Conservation (phyloP, 768 basidiomycete genomes). For the Phylloporus sp. region DNA sequence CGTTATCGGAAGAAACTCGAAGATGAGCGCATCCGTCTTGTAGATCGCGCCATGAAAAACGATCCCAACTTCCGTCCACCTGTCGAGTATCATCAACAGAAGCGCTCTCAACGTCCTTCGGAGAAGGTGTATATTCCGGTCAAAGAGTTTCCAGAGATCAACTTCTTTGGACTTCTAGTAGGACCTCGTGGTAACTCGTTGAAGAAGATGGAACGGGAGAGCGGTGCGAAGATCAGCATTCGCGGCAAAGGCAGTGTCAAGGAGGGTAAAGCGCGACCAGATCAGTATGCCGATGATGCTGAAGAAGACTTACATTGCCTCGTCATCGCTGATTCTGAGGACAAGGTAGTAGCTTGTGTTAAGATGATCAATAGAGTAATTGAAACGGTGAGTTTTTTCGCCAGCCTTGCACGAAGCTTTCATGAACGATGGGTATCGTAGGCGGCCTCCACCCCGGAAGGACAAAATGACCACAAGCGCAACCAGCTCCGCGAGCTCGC, state of each 20-base stretch:
- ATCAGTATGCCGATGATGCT: constrained; percentile 92
- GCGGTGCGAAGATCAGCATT: constrained; percentile 97
- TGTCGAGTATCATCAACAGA: constrained; percentile 92
- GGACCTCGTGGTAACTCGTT: constrained; percentile 98
- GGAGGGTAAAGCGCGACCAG: constrained; percentile 94
- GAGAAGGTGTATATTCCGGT: constrained; percentile 99
- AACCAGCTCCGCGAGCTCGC: constrained; percentile 98
- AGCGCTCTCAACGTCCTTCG: constrained; percentile 86
- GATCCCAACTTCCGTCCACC: constrained; percentile 98
- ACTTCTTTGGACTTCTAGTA: constrained; percentile 97
- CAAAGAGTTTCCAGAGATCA: constrained; percentile 99
- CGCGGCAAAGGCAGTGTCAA: constrained; percentile 98
- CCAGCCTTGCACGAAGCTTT: not conserved
- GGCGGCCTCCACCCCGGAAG: constrained; percentile 99
- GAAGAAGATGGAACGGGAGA: constrained; percentile 99
- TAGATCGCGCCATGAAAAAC: constrained; percentile 94
- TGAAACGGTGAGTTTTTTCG: constrained; percentile 69
- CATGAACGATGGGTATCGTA: constrained; percentile 28
- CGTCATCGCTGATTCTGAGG: constrained; percentile 86
- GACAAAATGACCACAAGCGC: constrained; percentile 98
- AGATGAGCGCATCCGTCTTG: constrained; percentile 86
- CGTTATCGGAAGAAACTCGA: constrained; percentile 95
- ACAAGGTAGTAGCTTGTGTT: constrained; percentile 88
- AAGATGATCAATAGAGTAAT: constrained; percentile 96
- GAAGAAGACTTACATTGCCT: constrained; percentile 99